Percentiles rank a stretch among this genome's conserved stretches.
phyloP scores from a whole-genome alignment of 2,329 filamentous ascomycete species.

The Trichoderma sp. region DNA sequence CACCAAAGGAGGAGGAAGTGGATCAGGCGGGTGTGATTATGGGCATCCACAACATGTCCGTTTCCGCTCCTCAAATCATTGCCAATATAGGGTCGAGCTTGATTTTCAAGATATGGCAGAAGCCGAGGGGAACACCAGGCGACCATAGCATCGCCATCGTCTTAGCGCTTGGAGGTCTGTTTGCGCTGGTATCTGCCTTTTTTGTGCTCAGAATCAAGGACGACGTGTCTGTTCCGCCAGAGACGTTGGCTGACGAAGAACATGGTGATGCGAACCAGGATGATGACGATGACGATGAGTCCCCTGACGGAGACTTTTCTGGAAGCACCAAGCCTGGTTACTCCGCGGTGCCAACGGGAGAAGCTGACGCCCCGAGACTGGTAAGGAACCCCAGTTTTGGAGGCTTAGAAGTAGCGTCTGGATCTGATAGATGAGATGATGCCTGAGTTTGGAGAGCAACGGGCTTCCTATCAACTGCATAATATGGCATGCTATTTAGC shows the following conservation, averaged over 20 bases:
- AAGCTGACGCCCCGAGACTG: neutral
- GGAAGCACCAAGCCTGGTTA: constrained; percentile 43
- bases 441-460: neutral
- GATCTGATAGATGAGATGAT: constrained; percentile 10
- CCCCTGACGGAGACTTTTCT: constrained; percentile 3
- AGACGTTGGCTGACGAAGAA: constrained; percentile 45
- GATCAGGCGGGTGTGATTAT: constrained; percentile 88
- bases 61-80: constrained; percentile 88
- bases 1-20: constrained; percentile 59
- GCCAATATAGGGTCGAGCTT: constrained; percentile 81
- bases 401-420: constrained; percentile 19
- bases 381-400: constrained; percentile 19
- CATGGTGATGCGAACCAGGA: constrained; percentile 34
- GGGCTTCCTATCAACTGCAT: neutral
- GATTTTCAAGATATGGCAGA: constrained; percentile 85
- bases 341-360: constrained; percentile 43
- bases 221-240: constrained; percentile 46
- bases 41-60: constrained; percentile 93
- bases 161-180: constrained; percentile 77
- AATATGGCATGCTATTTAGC: neutral
- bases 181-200: constrained; percentile 74
- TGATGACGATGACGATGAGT: neutral
- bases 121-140: constrained; percentile 78
- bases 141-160: constrained; percentile 89
- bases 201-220: constrained; percentile 70